Conservation (phyloP, 345 rosid species). For the Eucalyptus sp. region DNA sequence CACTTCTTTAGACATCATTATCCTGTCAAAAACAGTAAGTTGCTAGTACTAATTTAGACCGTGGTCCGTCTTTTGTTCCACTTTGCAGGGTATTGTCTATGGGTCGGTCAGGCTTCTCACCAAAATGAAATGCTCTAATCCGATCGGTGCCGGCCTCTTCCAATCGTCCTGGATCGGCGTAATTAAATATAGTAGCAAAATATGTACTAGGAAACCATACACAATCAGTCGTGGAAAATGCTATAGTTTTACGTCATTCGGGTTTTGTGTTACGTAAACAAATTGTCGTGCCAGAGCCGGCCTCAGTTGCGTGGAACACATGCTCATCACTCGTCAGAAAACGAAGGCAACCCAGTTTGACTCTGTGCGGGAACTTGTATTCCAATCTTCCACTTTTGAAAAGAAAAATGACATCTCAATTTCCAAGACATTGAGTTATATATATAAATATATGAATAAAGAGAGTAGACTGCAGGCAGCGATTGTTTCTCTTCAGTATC, state of each 20-base stretch:
- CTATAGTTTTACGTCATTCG: background rate
- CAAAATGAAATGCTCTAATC: background rate
- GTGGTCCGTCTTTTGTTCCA: background rate
- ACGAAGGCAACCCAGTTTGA: background rate
- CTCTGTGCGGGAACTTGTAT: background rate
- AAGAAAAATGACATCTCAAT: background rate
- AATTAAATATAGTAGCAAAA: background rate
- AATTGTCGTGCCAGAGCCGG: background rate
- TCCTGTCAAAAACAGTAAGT: background rate
- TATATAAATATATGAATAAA: background rate
- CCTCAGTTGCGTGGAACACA: background rate
- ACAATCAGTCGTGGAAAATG: background rate
- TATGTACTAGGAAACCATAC: background rate
- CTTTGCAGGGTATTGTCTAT: background rate
- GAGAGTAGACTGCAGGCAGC: background rate
- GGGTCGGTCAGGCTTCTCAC: background rate
- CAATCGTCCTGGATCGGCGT: background rate
- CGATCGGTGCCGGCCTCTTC: background rate
- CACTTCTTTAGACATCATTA: background rate
- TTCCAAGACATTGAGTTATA: background rate
- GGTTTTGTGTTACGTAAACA: background rate
- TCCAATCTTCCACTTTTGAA: background rate
- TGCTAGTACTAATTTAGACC: background rate
- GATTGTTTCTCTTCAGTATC: background rate
- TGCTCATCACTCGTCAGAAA: background rate